Evolutionary conservation across 805 yeast species (phyloP), one percentile per base, ranked within the genome.

Genomic region (Candida ascalaphidarum): DNA sequence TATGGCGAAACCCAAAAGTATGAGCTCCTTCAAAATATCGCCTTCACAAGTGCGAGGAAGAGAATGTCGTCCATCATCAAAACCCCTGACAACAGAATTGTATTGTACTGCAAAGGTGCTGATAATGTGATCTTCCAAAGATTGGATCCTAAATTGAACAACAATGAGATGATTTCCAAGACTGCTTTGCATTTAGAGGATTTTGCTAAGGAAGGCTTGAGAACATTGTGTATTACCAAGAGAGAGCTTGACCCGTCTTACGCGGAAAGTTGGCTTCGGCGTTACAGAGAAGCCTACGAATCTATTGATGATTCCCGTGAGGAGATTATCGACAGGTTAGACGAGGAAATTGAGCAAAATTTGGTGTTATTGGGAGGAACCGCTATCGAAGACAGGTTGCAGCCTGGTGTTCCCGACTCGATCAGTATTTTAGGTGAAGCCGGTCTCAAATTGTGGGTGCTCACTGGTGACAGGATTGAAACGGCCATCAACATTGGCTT

Each of bases 401-500:
- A 82, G 53, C 85, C 79, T 42, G 92, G 92, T 58, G 94, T 82
- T 30, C 89, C 92, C 2, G 92, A 81, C 41, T 71, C 89, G 11
- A 82, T 82, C 45, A 71, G 77, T 6, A 48, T 75, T 5, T 58
- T 82, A 31, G 81, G 72, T 11, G 63, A 74, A 37, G 92, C 92
- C 6, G 92, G 94, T 49, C 78, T 82, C 31, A 82, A 82, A 50
- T 58, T 82, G 29, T 82, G 94, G 94, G 92, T 82, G 26, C 61
- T 82, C 27, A 82, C 94, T 3, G 94, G 94, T 57, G 94, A 82
- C 52, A 81, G 80, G 52, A 83, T 82, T n/a, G 94, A 82, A 53
- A 82, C 94, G 18, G 94, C 92, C 9, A 81, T 82, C 41, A 82
- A 82, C 44, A 82, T 82, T 61, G 94, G 92, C 3, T 82, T 82